phyloP scores from a whole-genome alignment of 306 rosid species.

The Phaseolus lunatus region DNA sequence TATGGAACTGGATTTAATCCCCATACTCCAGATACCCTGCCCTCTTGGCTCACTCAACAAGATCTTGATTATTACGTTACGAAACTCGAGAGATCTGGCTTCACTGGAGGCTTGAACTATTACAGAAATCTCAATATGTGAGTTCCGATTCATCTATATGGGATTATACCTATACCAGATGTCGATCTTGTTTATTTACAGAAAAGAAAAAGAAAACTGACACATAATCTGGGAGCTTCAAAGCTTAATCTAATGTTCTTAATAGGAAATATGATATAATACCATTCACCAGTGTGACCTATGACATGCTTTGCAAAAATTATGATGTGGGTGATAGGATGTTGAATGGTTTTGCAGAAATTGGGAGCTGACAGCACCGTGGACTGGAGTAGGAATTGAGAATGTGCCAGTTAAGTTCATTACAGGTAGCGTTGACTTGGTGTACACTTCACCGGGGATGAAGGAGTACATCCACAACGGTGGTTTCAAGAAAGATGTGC shows the following conservation, averaged over 20 bases:
- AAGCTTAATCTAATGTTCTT: background rate
- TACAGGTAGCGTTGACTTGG: conserved; percentile 36
- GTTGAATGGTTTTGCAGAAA: conserved; percentile 43
- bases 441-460: conserved; percentile 39
- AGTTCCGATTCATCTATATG: background rate
- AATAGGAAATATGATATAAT: no score
- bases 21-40: conserved; percentile 30
- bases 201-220: no score
- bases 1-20: conserved; percentile 42
- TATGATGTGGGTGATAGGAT: background rate
- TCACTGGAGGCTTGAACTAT: conserved; percentile 50
- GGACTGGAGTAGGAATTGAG: conserved; percentile 42
- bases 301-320: background rate
- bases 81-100: conserved; percentile 38
- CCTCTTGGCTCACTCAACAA: conserved; percentile 50
- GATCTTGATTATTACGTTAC: conserved; percentile 44
- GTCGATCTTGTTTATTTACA: background rate
- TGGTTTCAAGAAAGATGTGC: conserved; percentile 50
- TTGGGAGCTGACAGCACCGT: conserved; percentile 55
- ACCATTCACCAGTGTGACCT: no score
- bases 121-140: conserved; percentile 48
- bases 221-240: background rate
- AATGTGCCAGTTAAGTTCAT: conserved; percentile 49
- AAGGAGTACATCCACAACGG: conserved; percentile 46
- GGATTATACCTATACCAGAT: background rate